Base-by-base conservation (phyloP, 139 green algal genomes). In the Mesostigma viride region DNA sequence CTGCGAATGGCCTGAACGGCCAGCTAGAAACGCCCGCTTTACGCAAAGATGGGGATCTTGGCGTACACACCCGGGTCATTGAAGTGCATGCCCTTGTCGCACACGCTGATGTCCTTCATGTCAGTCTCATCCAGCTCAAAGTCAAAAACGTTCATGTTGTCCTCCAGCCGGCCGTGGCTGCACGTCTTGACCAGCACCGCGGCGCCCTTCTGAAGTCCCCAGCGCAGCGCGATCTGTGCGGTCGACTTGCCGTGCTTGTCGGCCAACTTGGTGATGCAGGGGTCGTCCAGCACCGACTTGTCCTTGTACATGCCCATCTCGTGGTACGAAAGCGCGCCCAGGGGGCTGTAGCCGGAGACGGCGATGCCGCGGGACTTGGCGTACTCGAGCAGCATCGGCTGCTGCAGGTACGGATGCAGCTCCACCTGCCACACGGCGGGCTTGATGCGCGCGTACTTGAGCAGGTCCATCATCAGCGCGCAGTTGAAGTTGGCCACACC, bases 341-440 rank as follows among this genome's bases (percentile, higher is more conserved):
- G 79, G 0, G 91, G 89, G 1, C 81, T 88, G 82, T 92, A 96
- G 1, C 88, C 88, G 0, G 90, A 96, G 8, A 96, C 75, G 63
- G 92, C 90, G 36, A 97, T 83, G 46, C 70, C 68, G 27, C 76
- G 61, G 6, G 58, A 44, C 0, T 68, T 36, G 68, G 81, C 88
- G 33, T 59, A 89, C 20, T 64, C 14, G 11, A 94, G 34, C 22
- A 96, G 78, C 2, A 72, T 71, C 45, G 87, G 70, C 46, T 95
- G 92, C 62, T 86, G 84, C 60, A 80, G 91, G 81, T 95, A 96
- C 2, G 91, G 91, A 78, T 95, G 89, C 24, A 84, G 75, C 82
- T 97, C 91, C 3, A 97, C 81, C 78, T 96, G 88, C 48, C 67
- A 75, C 66, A 70, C 45, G n/a, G 61, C 60, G 2, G 69, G 69